Conservation (phyloP, 2,329 filamentous ascomycete species). For the Rachicladosporium sp. region DNA sequence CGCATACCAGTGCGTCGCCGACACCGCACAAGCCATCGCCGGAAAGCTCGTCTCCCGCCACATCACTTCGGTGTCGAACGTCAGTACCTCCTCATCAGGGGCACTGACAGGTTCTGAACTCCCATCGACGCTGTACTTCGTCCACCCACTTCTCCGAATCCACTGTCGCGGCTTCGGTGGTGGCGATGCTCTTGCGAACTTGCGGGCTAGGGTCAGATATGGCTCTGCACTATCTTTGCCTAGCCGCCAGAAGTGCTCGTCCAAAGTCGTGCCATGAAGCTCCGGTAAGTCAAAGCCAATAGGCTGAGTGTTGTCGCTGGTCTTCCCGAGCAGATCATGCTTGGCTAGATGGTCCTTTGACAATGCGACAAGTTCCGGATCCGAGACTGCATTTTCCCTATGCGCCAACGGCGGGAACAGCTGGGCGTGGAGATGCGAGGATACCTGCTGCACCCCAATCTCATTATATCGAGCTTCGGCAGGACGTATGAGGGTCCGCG, state of each 20-base stretch:
- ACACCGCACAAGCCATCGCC: constrained; percentile 91
- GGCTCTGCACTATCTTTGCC: constrained; percentile 80
- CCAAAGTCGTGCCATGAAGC: constrained; percentile 67
- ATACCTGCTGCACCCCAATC: constrained; percentile 89
- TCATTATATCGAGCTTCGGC: constrained; percentile 67
- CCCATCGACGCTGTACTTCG: constrained; percentile 73
- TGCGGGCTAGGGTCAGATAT: constrained; percentile 61
- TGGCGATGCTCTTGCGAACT: constrained; percentile 52
- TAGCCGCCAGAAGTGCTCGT: constrained; percentile 87
- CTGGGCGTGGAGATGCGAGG: constrained; percentile 68
- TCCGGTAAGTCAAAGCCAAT: constrained; percentile 76
- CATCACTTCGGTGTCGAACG: constrained; percentile 95
- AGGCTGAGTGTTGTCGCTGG: constrained; percentile 59
- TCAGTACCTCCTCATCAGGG: constrained; percentile 70
- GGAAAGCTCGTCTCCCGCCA: constrained; percentile 87
- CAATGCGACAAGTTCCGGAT: constrained; percentile 65
- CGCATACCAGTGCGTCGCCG: constrained; percentile 85
- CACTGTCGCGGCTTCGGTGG: constrained; percentile 58
- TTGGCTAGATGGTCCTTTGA: constrained; percentile 70
- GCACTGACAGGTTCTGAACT: constrained; percentile 56
- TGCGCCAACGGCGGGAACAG: constrained; percentile 54
- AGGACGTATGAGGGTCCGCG: constrained; percentile 21
- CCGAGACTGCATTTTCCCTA: constrained; percentile 47
- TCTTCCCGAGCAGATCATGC: constrained; percentile 84
- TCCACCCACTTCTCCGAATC: constrained; percentile 77